phyloP scores from a whole-genome alignment of 164 flowering plant species.

The Chimonanthus salicifolius region DNA sequence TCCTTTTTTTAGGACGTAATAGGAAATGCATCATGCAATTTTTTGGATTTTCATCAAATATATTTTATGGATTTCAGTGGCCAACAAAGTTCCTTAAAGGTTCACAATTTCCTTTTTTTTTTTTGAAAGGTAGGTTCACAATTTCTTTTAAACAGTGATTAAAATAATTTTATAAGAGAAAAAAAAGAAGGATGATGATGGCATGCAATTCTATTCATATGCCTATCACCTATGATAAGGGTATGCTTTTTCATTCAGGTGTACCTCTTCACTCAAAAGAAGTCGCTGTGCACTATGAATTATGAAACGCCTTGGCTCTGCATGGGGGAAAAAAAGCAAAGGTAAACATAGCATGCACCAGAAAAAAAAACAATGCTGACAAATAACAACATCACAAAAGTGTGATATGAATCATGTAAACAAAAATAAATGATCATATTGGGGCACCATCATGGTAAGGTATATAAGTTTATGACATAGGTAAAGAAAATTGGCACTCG shows the following conservation, averaged over 20 bases:
- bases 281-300: conserved; percentile 43
- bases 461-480: not conserved
- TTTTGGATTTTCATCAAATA: too few relatives aligned
- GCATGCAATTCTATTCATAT: not conserved
- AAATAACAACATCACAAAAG: not conserved
- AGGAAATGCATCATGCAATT: too few relatives aligned
- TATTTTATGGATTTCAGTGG: too few relatives aligned
- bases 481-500: not conserved
- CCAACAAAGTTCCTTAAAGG: not conserved
- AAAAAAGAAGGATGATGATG: too few relatives aligned
- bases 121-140: not conserved
- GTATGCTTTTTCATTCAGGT: not conserved
- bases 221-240: not conserved
- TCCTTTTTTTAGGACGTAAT: too few relatives aligned
- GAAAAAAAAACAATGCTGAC: not conserved
- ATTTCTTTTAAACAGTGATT: not conserved
- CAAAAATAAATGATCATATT: not conserved
- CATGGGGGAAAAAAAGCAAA: conserved; percentile 13
- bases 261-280: conserved; percentile 44
- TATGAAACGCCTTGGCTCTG: conserved; percentile 73
- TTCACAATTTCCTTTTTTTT: not conserved
- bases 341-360: not conserved
- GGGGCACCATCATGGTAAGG: not conserved
- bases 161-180: too few relatives aligned
- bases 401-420: not conserved